These are phyloP conservation scores for Wallacemonas collosoma DNA, from an alignment of 208 protist species.

Conservation along the genomic window DNA sequence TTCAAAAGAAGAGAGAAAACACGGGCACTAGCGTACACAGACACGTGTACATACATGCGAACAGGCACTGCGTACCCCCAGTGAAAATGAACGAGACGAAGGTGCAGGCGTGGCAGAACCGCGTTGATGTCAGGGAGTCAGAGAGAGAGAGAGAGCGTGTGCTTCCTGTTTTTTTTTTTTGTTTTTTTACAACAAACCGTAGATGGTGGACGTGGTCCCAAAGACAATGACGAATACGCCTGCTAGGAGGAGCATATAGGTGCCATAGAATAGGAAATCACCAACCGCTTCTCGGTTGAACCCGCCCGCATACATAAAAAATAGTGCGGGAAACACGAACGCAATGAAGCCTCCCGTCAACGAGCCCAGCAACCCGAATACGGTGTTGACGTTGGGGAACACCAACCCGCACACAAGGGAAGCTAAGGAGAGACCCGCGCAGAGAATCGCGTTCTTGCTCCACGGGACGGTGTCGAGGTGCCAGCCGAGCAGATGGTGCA, in stretches of 20 bases:
- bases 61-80: too few relatives aligned
- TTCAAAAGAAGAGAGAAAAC: too few relatives aligned
- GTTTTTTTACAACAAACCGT: slow-evolving; percentile 20
- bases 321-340: slow-evolving; percentile 76
- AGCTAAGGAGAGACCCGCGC: slow-evolving; percentile 34
- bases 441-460: slow-evolving; percentile 57
- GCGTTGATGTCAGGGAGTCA: too few relatives aligned
- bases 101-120: too few relatives aligned
- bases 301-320: slow-evolving; percentile 69
- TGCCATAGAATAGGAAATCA: slow-evolving; percentile 38
- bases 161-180: slow-evolving; percentile 5
- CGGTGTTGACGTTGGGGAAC: slow-evolving; percentile 72
- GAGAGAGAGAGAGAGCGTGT: too few relatives aligned
- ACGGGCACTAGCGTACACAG: too few relatives aligned
- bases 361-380: slow-evolving; percentile 73
- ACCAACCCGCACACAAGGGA: slow-evolving; percentile 65
- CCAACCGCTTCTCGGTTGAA: slow-evolving; percentile 44
- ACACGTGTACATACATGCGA: too few relatives aligned
- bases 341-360: slow-evolving; percentile 63
- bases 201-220: slow-evolving; percentile 65
- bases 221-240: slow-evolving; percentile 61
- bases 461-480: slow-evolving; percentile 52
- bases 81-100: too few relatives aligned
- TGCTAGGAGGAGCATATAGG: slow-evolving; percentile 38
- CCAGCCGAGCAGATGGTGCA: slow-evolving; percentile 62